A percentile compares a stretch with the other conserved stretches of the same genome.
Evolutionary conservation across 2,329 filamentous ascomycete genomes (phyloP).

Genomic region (Penicillium hordei): DNA sequence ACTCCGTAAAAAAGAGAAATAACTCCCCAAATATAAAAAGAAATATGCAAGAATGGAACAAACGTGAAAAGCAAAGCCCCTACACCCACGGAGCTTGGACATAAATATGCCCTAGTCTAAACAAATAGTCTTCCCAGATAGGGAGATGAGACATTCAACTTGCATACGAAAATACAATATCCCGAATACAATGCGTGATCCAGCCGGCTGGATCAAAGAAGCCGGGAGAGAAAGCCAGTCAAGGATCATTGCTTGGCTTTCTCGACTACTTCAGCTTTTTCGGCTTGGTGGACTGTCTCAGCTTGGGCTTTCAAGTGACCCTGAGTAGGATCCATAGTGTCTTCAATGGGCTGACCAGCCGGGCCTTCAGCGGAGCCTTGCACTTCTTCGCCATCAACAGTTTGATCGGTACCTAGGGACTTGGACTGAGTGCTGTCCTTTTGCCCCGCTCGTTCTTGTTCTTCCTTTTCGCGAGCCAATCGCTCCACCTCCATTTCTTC

Average conservation of each 20-base stretch:
- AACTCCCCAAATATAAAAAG: constrained; percentile 8
- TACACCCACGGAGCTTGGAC: background rate
- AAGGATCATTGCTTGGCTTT: background rate
- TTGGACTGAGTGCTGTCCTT: constrained; percentile 72
- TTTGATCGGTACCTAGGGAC: constrained; percentile 30
- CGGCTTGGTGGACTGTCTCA: background rate
- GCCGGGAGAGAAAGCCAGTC: background rate
- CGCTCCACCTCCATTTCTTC: constrained; percentile 95
- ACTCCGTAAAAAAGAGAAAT: constrained; percentile 9
- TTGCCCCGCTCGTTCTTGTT: constrained; percentile 69
- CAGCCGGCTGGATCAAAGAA: constrained; percentile 2
- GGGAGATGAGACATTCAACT: background rate
- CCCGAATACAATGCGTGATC: background rate
- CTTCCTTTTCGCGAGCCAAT: constrained; percentile 74
- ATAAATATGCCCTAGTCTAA: background rate
- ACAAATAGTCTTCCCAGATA: background rate
- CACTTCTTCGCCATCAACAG: constrained; percentile 9
- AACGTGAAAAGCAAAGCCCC: constrained; percentile 2
- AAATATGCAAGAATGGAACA: constrained; percentile 11
- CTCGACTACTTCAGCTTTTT: background rate
- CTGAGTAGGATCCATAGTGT: constrained; percentile 12
- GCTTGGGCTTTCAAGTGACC: background rate
- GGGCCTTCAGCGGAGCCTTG: constrained; percentile 26
- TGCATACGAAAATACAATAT: background rate
- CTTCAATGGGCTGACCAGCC: constrained; percentile 22